phyloP scores from a whole-genome alignment of 2,329 filamentous ascomycete genomes.

The Cadophora sp. region DNA sequence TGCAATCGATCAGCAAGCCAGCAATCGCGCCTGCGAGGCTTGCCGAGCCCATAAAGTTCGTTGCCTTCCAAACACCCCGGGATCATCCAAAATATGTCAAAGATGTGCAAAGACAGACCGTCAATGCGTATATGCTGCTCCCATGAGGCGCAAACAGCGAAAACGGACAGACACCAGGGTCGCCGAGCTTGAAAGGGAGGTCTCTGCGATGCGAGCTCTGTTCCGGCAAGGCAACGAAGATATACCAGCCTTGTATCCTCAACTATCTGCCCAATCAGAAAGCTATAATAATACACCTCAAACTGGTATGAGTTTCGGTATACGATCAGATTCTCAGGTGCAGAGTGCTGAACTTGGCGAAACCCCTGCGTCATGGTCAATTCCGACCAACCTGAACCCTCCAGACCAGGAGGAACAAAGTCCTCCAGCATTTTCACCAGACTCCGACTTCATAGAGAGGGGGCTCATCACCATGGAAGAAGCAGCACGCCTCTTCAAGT shows the following conservation, averaged over 20 bases:
- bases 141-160: constrained; percentile 47
- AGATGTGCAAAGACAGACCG: constrained; percentile 46
- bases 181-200: constrained; percentile 49
- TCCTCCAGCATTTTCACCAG: constrained; percentile 23
- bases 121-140: constrained; percentile 46
- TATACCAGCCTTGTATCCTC: neutral
- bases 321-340: neutral
- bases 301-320: neutral
- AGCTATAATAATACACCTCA: neutral
- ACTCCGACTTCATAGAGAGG: constrained; percentile 56
- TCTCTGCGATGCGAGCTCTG: constrained; percentile 46
- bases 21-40: constrained; percentile 47
- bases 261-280: neutral
- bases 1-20: constrained; percentile 19
- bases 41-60: constrained; percentile 49
- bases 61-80: constrained; percentile 44
- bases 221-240: constrained; percentile 37
- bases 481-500: constrained; percentile 59
- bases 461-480: constrained; percentile 61
- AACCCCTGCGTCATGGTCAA: neutral
- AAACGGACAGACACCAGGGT: constrained; percentile 51
- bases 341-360: neutral
- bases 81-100: constrained; percentile 40
- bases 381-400: neutral
- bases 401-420: constrained; percentile 14